A percentile compares a stretch with the other conserved stretches of the same genome.
These are phyloP conservation scores for Capsicum baccatum DNA, from an alignment of 257 asterid genomes.

Conservation along the genomic window DNA sequence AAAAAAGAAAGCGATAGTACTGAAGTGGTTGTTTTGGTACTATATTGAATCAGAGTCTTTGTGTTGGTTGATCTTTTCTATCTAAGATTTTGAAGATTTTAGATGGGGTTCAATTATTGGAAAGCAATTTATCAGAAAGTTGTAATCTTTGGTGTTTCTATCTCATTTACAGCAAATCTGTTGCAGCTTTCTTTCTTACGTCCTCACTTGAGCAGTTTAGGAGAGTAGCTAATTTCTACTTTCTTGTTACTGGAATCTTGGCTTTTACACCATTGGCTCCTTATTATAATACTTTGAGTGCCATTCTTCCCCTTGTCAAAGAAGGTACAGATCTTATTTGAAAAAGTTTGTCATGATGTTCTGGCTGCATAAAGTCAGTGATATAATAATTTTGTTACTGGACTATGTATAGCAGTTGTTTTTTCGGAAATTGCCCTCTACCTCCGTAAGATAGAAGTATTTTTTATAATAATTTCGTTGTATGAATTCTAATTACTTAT, in stretches of 20 bases:
- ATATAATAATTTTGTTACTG: neutral
- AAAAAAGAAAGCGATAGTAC: too few species aligned
- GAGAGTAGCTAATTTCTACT: conserved; percentile 89
- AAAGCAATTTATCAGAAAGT: neutral
- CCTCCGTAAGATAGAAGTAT: too few species aligned
- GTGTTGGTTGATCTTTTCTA: too few species aligned
- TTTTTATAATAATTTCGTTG: too few species aligned
- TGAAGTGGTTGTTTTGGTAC: too few species aligned
- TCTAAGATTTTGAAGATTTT: neutral
- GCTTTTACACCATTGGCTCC: conserved; percentile 80
- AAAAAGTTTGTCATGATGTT: neutral
- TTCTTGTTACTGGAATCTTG: conserved; percentile 72
- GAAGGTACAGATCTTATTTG: conserved; percentile 51
- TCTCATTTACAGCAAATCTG: conserved; percentile 25
- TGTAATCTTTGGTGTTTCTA: conserved; percentile 21
- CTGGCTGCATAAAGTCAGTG: neutral
- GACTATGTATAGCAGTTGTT: neutral
- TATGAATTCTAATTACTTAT: too few species aligned
- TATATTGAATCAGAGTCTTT: neutral
- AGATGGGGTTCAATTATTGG: neutral
- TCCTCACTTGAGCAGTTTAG: conserved; percentile 92
- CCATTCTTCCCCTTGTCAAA: conserved; percentile 70
- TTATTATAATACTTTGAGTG: conserved; percentile 62
- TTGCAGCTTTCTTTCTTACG: conserved; percentile 82
- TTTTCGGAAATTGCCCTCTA: too few species aligned